Percentiles rank a stretch among this genome's conserved stretches.
These are phyloP conservation scores for Anaeromyces robustus DNA, from an alignment of 192 early-diverging fungal genomes.

Conservation along the genomic window DNA sequence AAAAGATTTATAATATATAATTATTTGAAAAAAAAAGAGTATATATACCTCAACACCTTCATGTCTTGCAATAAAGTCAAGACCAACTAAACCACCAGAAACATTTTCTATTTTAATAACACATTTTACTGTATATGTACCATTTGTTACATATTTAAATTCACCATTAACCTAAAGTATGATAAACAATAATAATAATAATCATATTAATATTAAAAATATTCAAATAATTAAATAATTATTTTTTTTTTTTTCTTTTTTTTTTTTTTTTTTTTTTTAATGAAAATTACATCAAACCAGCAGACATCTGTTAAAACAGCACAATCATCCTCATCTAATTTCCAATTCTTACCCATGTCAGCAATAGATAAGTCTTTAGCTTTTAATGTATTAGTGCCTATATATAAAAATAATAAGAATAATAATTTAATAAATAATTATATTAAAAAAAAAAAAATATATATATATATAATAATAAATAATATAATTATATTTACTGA, in stretches of 20 bases:
- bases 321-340: neutral
- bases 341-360: neutral
- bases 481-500: neutral
- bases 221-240: no score
- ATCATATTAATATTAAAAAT: no score
- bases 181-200: no score
- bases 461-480: no score
- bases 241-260: no score
- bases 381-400: neutral
- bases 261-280: no score
- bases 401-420: no score
- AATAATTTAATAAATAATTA: no score
- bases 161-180: neutral
- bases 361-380: neutral
- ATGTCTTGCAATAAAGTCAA: neutral
- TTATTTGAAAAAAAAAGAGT: no score
- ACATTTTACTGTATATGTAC: neutral
- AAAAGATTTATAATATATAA: no score
- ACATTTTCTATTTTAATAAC: neutral
- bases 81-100: neutral
- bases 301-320: neutral
- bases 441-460: no score
- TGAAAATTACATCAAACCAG: neutral
- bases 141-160: neutral
- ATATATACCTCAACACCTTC: neutral